These are phyloP conservation scores for Suhomyces prunicola DNA, from an alignment of 805 yeast species.

Conservation along the genomic window DNA sequence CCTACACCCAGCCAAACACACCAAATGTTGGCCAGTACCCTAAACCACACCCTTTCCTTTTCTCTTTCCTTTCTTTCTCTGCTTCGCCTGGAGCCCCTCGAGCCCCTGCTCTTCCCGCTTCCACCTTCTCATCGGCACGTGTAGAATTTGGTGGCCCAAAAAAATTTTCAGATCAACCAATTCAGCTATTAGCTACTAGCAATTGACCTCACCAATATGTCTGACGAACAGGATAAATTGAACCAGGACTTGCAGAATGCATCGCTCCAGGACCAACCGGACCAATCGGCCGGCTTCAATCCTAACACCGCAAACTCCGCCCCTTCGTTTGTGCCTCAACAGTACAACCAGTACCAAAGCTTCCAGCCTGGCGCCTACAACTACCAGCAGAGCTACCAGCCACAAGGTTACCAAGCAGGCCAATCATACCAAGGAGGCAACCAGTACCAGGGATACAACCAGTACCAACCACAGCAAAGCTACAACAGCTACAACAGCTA, in stretches of 20 bases:
- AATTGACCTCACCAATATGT: background rate
- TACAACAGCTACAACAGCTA: slow-evolving; percentile 13
- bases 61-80: background rate
- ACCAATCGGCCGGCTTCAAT: background rate
- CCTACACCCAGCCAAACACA: no score
- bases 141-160: background rate
- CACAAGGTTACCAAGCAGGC: slow-evolving; percentile 10
- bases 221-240: slow-evolving; percentile 16
- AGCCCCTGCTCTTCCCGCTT: no score
- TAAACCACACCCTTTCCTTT: background rate
- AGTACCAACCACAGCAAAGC: slow-evolving; percentile 20
- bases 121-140: background rate
- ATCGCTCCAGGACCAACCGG: slow-evolving; percentile 26
- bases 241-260: slow-evolving; percentile 43
- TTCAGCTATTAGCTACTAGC: background rate
- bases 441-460: slow-evolving; percentile 9
- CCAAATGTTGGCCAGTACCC: no score
- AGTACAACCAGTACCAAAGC: slow-evolving; percentile 12
- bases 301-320: slow-evolving; percentile 22
- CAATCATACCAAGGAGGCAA: slow-evolving; percentile 8
- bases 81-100: no score
- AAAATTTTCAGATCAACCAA: slow-evolving; percentile 1
- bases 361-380: slow-evolving; percentile 9
- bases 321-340: slow-evolving; percentile 48
- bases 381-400: slow-evolving; percentile 16